These are phyloP conservation scores for Heliamphora exappendiculata DNA, from an alignment of 148 eudicot species.

Conservation along the genomic window DNA sequence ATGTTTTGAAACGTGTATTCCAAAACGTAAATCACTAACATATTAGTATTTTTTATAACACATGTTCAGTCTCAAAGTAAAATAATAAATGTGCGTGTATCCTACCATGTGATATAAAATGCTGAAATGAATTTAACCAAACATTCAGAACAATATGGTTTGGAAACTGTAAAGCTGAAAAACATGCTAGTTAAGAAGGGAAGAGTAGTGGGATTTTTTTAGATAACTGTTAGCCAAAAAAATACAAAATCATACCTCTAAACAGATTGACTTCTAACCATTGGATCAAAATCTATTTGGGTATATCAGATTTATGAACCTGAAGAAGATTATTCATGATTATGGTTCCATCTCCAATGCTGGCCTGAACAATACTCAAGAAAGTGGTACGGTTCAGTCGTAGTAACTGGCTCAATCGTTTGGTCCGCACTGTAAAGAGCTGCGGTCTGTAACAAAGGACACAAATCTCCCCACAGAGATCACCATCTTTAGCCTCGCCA, in stretches of 20 bases:
- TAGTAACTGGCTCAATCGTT: constrained; percentile 59
- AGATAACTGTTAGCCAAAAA: not conserved
- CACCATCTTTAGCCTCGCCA: constrained; percentile 62
- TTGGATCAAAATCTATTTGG: not conserved
- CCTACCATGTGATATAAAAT: too few relatives aligned
- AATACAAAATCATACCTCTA: not conserved
- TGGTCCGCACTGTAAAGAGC: constrained; percentile 74
- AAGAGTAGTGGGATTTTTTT: not conserved
- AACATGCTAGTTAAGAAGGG: not conserved
- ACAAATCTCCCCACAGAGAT: constrained; percentile 79
- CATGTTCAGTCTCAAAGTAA: too few relatives aligned
- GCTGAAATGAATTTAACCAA: too few relatives aligned
- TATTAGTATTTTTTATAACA: too few relatives aligned
- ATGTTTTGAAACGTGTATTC: too few relatives aligned
- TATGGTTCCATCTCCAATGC: constrained; percentile 57
- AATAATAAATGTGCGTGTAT: too few relatives aligned
- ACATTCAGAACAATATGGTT: too few relatives aligned
- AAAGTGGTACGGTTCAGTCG: constrained; percentile 58
- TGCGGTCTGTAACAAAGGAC: constrained; percentile 94
- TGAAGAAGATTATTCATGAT: constrained; percentile 74
- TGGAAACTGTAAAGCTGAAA: not conserved
- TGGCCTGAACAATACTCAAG: constrained; percentile 52
- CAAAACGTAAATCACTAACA: too few relatives aligned
- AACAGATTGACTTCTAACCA: not conserved
- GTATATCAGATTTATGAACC: constrained; percentile 24